A percentile compares a stretch with the other conserved stretches of the same genome.
Conservation (phyloP, 2,329 filamentous ascomycete genomes). For the Sphaerulina vaccinii region DNA sequence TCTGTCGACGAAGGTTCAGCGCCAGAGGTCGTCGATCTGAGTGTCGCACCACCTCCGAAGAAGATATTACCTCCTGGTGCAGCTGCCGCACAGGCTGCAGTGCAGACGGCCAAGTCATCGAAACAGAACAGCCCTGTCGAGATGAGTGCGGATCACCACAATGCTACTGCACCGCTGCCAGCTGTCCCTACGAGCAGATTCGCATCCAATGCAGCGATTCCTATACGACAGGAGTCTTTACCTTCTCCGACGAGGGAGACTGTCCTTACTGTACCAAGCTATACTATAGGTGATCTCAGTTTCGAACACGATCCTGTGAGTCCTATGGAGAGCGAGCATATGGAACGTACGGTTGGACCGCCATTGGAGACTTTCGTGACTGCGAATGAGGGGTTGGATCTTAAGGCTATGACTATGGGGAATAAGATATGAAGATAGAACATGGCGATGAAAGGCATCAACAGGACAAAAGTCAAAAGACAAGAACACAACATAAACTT, state of each 20-base stretch:
- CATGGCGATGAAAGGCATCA: too few species aligned
- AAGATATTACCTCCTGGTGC: background rate
- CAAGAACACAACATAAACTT: too few species aligned
- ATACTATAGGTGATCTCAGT: conserved; percentile 10
- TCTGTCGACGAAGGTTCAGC: background rate
- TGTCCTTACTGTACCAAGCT: background rate
- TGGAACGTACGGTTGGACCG: conserved; percentile 29
- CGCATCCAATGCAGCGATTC: background rate
- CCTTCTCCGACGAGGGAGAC: background rate
- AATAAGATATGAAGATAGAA: conserved; percentile 12
- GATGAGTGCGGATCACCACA: background rate
- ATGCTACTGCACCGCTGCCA: conserved; percentile 3
- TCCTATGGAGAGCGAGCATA: conserved; percentile 2
- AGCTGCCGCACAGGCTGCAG: conserved; percentile 1
- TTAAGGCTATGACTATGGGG: conserved; percentile 5
- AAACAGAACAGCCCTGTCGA: background rate
- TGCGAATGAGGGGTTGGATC: conserved; percentile 40
- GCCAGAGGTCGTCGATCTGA: background rate
- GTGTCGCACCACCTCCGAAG: background rate
- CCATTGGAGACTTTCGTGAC: conserved; percentile 58
- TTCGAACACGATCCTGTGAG: conserved; percentile 15
- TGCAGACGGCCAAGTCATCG: background rate
- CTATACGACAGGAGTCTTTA: background rate
- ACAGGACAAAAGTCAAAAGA: too few species aligned
- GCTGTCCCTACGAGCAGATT: conserved; percentile 11